Percentiles rank a stretch among this genome's conserved stretches.
phyloP scores from a whole-genome alignment of 1,284 basidiomycete genomes.

The Apiotrichum sp. region DNA sequence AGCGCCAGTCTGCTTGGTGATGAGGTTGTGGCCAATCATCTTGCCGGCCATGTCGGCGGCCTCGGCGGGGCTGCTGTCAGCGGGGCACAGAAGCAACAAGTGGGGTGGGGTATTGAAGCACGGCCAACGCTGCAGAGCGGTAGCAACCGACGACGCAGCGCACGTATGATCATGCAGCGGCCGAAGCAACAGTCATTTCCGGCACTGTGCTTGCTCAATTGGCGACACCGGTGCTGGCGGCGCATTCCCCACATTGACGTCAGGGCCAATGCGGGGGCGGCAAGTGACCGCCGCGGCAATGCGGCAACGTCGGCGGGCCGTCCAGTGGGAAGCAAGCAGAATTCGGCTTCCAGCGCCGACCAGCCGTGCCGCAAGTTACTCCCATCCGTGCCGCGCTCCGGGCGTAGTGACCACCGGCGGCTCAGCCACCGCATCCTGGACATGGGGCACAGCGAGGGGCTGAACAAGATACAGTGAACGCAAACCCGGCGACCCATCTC shows the following conservation, averaged over 20 bases:
- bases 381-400: too few relatives aligned
- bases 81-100: background rate
- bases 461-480: too few relatives aligned
- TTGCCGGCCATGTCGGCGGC: slow-evolving; percentile 79
- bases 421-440: too few relatives aligned
- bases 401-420: too few relatives aligned
- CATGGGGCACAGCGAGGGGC: too few relatives aligned
- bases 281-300: background rate
- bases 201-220: too few relatives aligned
- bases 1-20: slow-evolving; percentile 98
- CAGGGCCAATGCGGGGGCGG: background rate
- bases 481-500: too few relatives aligned
- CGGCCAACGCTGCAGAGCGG: background rate
- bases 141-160: background rate
- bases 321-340: background rate
- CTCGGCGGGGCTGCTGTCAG: slow-evolving; percentile 65
- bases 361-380: background rate
- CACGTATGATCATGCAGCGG: too few relatives aligned
- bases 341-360: background rate
- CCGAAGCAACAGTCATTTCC: too few relatives aligned
- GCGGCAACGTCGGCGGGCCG: slow-evolving; percentile 1
- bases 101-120: too few relatives aligned
- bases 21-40: slow-evolving; percentile 94
- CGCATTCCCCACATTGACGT: background rate
- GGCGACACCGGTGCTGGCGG: background rate